Percentiles rank a stretch among this genome's conserved stretches.
Conservation (phyloP, 192 early-diverging fungal species). For the Coemansia aciculifera region DNA sequence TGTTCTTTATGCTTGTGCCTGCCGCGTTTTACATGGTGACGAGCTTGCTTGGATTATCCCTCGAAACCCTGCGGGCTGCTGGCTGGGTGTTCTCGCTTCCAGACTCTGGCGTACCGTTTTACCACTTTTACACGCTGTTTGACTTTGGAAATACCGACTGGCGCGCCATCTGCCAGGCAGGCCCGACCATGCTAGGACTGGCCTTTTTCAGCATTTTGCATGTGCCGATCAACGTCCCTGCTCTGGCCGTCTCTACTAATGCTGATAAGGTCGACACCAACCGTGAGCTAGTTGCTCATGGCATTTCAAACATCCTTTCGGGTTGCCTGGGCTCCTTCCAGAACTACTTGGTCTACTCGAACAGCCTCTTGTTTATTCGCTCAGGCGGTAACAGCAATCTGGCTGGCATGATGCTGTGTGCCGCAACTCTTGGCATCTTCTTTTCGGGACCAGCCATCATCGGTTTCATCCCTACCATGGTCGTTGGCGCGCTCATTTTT, state of each 20-base stretch:
- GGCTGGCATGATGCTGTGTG: constrained; percentile 82
- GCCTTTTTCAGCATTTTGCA: constrained; percentile 96
- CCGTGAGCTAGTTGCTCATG: constrained; percentile 90
- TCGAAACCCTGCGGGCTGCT: constrained; percentile 64
- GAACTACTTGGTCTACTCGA: constrained; percentile 92
- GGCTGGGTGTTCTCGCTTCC: constrained; percentile 88
- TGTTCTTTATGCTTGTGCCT: constrained; percentile 85
- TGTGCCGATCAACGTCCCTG: constrained; percentile 97
- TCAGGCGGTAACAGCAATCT: constrained; percentile 85
- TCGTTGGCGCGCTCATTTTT: constrained; percentile 94
- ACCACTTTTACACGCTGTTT: constrained; percentile 77
- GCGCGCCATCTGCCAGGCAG: constrained; percentile 62
- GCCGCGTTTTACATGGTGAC: constrained; percentile 72
- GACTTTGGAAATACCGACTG: constrained; percentile 69
- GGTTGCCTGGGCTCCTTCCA: constrained; percentile 78
- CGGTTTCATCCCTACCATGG: constrained; percentile 89
- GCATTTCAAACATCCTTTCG: constrained; percentile 81
- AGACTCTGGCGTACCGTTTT: constrained; percentile 74
- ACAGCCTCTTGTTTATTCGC: constrained; percentile 89
- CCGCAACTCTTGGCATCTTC: constrained; percentile 73
- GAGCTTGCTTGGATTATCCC: constrained; percentile 58
- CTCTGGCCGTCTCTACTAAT: constrained; percentile 87
- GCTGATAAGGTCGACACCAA: constrained; percentile 88
- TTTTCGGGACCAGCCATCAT: constrained; percentile 84
- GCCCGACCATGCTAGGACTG: constrained; percentile 90